These are phyloP conservation scores for Aspergillus sergii DNA, from an alignment of 2,329 filamentous ascomycete species.

Conservation along the genomic window DNA sequence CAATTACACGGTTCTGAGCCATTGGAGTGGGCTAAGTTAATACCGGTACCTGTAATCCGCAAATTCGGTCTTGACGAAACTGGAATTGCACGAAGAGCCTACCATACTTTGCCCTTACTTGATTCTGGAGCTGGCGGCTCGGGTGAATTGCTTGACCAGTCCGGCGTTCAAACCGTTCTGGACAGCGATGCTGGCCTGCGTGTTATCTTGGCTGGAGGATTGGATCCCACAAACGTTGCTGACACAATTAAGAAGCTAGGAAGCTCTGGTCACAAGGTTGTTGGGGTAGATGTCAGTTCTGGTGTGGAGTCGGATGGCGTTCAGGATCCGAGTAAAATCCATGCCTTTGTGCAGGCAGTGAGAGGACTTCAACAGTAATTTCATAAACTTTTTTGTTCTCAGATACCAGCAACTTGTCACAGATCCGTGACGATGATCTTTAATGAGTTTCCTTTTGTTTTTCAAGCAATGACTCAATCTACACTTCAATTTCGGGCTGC, in stretches of 20 bases:
- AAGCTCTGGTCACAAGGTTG: constrained; percentile 62
- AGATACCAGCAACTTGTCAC: not conserved
- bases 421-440: constrained; percentile 10
- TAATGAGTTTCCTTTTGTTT: constrained; percentile 1
- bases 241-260: constrained; percentile 66
- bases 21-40: constrained; percentile 83
- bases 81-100: constrained; percentile 74
- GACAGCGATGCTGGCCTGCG: constrained; percentile 69
- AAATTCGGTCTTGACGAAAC: constrained; percentile 77
- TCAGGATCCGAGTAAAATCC: constrained; percentile 81
- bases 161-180: constrained; percentile 68
- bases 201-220: constrained; percentile 81
- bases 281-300: constrained; percentile 90
- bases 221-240: constrained; percentile 77
- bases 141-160: constrained; percentile 74
- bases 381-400: not conserved
- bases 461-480: not conserved
- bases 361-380: constrained; percentile 54
- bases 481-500: constrained; percentile 7
- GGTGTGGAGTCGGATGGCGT: constrained; percentile 84
- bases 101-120: constrained; percentile 79
- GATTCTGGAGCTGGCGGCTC: constrained; percentile 85
- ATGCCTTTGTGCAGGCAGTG: constrained; percentile 74
- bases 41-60: constrained; percentile 88
- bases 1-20: constrained; percentile 93